Base-by-base conservation (phyloP, 2,329 filamentous ascomycete genomes). In the Dothistroma septosporum region DNA sequence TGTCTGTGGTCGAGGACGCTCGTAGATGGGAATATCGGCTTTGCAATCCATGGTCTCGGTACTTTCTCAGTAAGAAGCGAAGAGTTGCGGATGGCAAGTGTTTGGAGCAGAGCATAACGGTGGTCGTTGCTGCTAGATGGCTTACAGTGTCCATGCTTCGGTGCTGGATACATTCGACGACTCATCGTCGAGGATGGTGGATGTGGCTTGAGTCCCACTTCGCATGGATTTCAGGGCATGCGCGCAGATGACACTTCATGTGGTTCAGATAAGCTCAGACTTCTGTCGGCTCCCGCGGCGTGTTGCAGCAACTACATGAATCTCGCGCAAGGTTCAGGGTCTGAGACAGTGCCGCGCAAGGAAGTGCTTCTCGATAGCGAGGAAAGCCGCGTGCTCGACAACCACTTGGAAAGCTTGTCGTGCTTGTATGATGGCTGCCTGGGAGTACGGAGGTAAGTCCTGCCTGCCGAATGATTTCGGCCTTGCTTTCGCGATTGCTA, bases 41-140 rank as follows among this genome's bases (percentile, higher is more conserved):
- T 35, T 35, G 24, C 31, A 53, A 19, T 53, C 28, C 50, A 53
- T 33, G 50, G 21, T 53, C 50, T 21, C 50, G 50, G 35, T 53
- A 53, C 31, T 53, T 53, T 31, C 28, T 53, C 31, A n/a, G 50
- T 28, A 53, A 19, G 31, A 53, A 53, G 11, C 31, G 24, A 32
- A 53, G 50, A 16, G 50, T 53, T 35, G 50, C 50, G 14, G 11
- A 32, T 35, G 50, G 50, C 2, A 53, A 28, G 21, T 53, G 50
- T 35, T 53, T 53, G n/a, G 50, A 53, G 50, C 50, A 53, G 11
- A 53, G 50, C 31, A n/a, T 31, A n/a, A 53, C 19, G 24, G 50
- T 53, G 16, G 50, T 53, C 16, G 50, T 53, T 35, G 50, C 31
- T 32, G 50, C 50, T 14, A 53, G 50, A 53, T 53, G 50, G 50